These are phyloP conservation scores for Phytophthora hybrid DNA, from an alignment of 352 stramenopile genomes.

Conservation along the genomic window DNA sequence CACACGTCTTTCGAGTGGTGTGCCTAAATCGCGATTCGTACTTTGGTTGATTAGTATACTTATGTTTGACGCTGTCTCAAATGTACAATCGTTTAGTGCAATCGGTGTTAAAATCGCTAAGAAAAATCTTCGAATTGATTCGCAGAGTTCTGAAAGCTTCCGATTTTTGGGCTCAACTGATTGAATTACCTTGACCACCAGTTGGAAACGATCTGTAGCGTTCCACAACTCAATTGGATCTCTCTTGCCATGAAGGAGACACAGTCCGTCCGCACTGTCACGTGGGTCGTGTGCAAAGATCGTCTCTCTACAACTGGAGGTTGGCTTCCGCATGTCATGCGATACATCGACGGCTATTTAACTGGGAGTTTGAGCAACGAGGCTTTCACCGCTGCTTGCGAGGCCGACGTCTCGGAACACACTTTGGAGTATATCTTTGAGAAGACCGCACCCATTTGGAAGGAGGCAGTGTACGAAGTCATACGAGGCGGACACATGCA, in stretches of 20 bases:
- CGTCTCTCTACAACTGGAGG: neutral
- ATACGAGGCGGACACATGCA: conserved; percentile 5
- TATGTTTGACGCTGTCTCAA: too few relatives aligned
- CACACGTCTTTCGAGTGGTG: too few relatives aligned
- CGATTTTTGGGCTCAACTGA: too few relatives aligned
- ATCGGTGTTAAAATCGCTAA: too few relatives aligned
- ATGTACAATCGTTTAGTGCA: too few relatives aligned
- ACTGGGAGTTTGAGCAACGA: neutral
- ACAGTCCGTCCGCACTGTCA: neutral
- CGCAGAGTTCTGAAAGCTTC: too few relatives aligned
- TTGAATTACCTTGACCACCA: too few relatives aligned
- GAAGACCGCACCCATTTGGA: neutral
- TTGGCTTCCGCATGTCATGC: neutral
- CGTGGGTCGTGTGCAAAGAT: neutral
- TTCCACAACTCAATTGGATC: too few relatives aligned
- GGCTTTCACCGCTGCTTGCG: conserved; percentile 1
- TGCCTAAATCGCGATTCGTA: too few relatives aligned
- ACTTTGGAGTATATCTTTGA: conserved; percentile 1
- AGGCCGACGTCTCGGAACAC: neutral
- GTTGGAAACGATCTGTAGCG: too few relatives aligned
- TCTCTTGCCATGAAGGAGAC: neutral
- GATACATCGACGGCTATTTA: conserved; percentile 3
- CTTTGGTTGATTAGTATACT: too few relatives aligned
- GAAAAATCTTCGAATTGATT: too few relatives aligned
- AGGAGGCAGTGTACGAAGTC: neutral